These are phyloP conservation scores for Euryodendron excelsum DNA, from an alignment of 148 eudicot genomes.

Conservation along the genomic window DNA sequence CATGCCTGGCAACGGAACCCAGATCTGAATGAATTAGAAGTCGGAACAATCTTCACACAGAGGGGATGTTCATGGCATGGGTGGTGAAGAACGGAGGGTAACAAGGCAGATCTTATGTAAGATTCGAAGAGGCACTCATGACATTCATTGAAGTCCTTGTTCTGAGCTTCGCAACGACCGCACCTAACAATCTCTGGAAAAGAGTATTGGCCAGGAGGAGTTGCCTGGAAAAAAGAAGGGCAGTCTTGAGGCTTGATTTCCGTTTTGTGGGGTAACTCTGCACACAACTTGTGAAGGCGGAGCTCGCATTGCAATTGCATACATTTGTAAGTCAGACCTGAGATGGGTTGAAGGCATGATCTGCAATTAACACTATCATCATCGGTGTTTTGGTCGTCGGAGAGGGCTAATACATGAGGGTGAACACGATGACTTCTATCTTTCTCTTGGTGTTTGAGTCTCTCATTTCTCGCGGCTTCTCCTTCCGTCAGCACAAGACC, in stretches of 20 bases:
- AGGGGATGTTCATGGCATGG: background rate
- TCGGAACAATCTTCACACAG: background rate
- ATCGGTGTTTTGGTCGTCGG: background rate
- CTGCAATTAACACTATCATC: background rate
- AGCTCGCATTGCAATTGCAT: background rate
- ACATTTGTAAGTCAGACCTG: constrained; percentile 2
- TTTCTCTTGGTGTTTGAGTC: background rate
- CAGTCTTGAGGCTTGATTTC: background rate
- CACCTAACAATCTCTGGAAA: constrained; percentile 5
- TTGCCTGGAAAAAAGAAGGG: background rate
- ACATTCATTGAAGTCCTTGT: constrained; percentile 1
- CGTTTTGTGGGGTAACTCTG: constrained; percentile 8
- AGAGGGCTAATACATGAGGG: background rate
- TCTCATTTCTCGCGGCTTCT: background rate
- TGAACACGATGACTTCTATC: background rate
- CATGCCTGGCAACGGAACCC: background rate
- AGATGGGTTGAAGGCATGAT: constrained; percentile 5
- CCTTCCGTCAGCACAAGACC: background rate
- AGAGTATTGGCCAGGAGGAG: constrained; percentile 1
- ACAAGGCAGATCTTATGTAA: background rate
- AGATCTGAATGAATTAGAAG: background rate
- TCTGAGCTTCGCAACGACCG: background rate
- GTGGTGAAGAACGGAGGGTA: constrained; percentile 3
- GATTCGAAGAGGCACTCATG: constrained; percentile 7
- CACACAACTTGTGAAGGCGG: constrained; percentile 5